Base-by-base conservation (phyloP, 306 rosid genomes). In the Pterocarpus macrocarpus region DNA sequence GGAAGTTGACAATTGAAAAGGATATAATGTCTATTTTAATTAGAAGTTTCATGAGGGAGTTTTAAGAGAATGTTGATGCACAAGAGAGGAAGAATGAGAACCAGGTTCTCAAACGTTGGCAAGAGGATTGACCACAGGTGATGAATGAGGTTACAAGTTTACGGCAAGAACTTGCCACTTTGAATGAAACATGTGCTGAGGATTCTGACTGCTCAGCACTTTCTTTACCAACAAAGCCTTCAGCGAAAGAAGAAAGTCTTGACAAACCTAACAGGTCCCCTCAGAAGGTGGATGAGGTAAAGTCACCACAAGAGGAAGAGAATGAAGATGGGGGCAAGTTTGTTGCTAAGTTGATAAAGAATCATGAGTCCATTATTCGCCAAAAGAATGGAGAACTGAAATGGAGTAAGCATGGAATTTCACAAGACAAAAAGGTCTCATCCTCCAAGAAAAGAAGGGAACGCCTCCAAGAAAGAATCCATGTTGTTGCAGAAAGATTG, bases 281-380 rank as follows among this genome's bases (percentile, higher is more conserved):
- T 56, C 85, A 15, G 12, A 80, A 66, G 41, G 22, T 15, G 15
- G 86, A 81, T 49, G 87, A 85, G 74, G 33, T 45, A 62, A 77
- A 79, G 64, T 4, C 32, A 5, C 14, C 33, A 35, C 80, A 74
- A 62, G 89, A 79, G 47, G 90, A 78, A 47, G 63, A 41, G 5
- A 75, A 62, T 71, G 89, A 82, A 70, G 88, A 82, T 47, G 84
- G 64, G 71, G 83, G 71, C 47, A 84, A 83, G 69, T 66, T 17
- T 69, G 97, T 90, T 33, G 87, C 95, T 3, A 92, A 94, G 91
- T 75, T 92, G 90, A 87, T 84, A 39, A 88, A 89, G 85, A 90
- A 34, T 83, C 97, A 94, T 0, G 92, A 92, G 74, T 84, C 91
- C 5, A 81, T 89, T 58, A 92, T 89, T 82, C 86, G 83, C 50